A percentile compares a stretch with the other conserved stretches of the same genome.
phyloP scores from a whole-genome alignment of 2,329 filamentous ascomycete species.

The Raffaelea deltoideospora region DNA sequence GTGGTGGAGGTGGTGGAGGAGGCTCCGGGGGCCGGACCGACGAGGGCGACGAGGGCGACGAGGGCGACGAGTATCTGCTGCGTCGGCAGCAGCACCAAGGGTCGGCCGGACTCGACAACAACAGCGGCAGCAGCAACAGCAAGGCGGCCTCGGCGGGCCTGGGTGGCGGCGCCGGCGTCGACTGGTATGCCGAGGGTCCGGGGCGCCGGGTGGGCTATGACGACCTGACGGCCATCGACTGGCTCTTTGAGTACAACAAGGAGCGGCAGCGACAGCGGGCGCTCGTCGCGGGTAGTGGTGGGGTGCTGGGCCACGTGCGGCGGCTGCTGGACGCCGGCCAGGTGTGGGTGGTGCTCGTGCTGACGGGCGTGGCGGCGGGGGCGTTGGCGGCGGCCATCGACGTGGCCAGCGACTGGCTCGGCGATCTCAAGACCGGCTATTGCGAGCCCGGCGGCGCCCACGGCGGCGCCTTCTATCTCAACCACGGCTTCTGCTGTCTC shows the following conservation, averaged over 20 bases:
- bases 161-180: constrained; percentile 31
- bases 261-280: constrained; percentile 78
- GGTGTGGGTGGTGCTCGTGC: constrained; percentile 77
- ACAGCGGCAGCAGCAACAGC: constrained; percentile 1
- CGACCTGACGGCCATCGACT: constrained; percentile 93
- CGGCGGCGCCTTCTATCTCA: constrained; percentile 81
- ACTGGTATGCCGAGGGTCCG: constrained; percentile 80
- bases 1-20: not conserved
- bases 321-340: constrained; percentile 73
- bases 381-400: constrained; percentile 79
- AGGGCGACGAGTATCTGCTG: not conserved
- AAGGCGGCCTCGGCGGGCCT: not conserved
- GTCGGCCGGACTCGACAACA: not conserved
- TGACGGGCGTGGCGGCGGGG: constrained; percentile 74
- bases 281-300: constrained; percentile 47
- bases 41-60: not conserved
- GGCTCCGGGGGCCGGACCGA: not conserved
- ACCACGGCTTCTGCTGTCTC: constrained; percentile 83
- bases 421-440: constrained; percentile 79
- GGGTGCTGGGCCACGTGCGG: constrained; percentile 52
- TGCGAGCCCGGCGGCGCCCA: constrained; percentile 61
- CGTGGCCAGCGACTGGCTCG: constrained; percentile 83
- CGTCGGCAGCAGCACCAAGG: not conserved
- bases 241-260: constrained; percentile 98
- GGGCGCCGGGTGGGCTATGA: constrained; percentile 88